Conservation (phyloP, 2,329 filamentous ascomycete genomes). For the Botrytis tulipae region DNA sequence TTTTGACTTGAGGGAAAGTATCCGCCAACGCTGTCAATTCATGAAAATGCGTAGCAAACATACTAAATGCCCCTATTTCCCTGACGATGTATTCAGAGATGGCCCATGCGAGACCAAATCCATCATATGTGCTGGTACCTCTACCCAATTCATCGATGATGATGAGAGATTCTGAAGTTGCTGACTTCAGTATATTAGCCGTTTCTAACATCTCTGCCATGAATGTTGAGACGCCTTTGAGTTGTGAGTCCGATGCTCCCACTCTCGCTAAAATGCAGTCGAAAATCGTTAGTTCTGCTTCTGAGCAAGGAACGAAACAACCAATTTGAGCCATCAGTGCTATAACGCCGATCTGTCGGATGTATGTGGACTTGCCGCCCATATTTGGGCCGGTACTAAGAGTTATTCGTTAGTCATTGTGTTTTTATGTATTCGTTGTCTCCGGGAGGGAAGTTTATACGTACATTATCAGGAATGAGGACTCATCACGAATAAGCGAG, state of each 20-base stretch:
- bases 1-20: conserved; percentile 81
- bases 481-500: conserved; percentile 70
- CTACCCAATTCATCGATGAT: conserved; percentile 98
- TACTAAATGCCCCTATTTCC: conserved; percentile 88
- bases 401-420: too few species aligned
- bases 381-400: conserved; percentile 54
- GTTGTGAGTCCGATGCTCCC: conserved; percentile 91
- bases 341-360: conserved; percentile 94
- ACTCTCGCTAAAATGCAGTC: conserved; percentile 96
- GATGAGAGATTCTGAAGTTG: conserved; percentile 91
- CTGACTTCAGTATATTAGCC: conserved; percentile 95
- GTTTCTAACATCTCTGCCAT: conserved; percentile 99
- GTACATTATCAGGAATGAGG: conserved; percentile 66
- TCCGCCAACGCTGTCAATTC: conserved; percentile 90
- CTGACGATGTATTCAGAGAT: conserved; percentile 97
- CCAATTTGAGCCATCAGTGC: conserved; percentile 96
- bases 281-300: conserved; percentile 92
- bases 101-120: conserved; percentile 98
- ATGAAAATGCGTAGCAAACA: conserved; percentile 98
- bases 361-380: conserved; percentile 98
- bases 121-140: conserved; percentile 96
- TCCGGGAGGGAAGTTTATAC: background rate
- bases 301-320: conserved; percentile 89
- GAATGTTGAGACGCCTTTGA: conserved; percentile 97
- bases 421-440: too few species aligned